Evolutionary conservation across 495 filamentous ascomycete genomes (phyloP).

Genomic region (Podospora bellae-mahoneyi): DNA sequence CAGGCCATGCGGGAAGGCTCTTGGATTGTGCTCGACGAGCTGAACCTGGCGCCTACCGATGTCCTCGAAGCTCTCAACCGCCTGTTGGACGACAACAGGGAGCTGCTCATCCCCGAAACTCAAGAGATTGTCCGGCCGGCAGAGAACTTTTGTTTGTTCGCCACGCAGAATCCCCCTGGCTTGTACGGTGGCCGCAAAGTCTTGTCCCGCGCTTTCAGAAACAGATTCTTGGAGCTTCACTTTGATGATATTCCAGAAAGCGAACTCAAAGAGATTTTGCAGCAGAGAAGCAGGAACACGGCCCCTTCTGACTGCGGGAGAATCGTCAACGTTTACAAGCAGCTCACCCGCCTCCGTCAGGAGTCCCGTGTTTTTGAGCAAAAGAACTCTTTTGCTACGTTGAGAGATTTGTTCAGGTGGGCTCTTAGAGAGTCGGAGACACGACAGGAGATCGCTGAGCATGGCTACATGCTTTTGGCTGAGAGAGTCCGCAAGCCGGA

Average conservation of each 20-base stretch:
- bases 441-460: constrained; percentile 80
- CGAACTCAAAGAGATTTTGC: constrained; percentile 89
- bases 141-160: constrained; percentile 94
- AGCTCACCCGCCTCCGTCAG: constrained; percentile 83
- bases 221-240: constrained; percentile 94
- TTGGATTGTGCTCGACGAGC: constrained; percentile 97
- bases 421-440: constrained; percentile 82
- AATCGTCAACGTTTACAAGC: constrained; percentile 92
- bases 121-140: constrained; percentile 91
- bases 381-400: constrained; percentile 93
- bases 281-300: constrained; percentile 76
- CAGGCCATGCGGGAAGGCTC: constrained; percentile 88
- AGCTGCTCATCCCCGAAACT: constrained; percentile 94
- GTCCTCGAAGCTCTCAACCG: constrained; percentile 94
- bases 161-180: constrained; percentile 97
- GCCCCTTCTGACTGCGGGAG: constrained; percentile 85
- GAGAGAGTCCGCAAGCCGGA: constrained; percentile 91
- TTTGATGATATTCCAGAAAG: constrained; percentile 97
- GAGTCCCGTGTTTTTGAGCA: constrained; percentile 90
- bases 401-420: constrained; percentile 96
- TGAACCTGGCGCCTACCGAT: constrained; percentile 94
- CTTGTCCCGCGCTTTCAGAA: constrained; percentile 89
- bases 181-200: constrained; percentile 93
- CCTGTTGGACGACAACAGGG: constrained; percentile 94
- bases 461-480: constrained; percentile 93